Evolutionary conservation across 768 basidiomycete genomes (phyloP).

Genomic region (Kwoniella europaea): DNA sequence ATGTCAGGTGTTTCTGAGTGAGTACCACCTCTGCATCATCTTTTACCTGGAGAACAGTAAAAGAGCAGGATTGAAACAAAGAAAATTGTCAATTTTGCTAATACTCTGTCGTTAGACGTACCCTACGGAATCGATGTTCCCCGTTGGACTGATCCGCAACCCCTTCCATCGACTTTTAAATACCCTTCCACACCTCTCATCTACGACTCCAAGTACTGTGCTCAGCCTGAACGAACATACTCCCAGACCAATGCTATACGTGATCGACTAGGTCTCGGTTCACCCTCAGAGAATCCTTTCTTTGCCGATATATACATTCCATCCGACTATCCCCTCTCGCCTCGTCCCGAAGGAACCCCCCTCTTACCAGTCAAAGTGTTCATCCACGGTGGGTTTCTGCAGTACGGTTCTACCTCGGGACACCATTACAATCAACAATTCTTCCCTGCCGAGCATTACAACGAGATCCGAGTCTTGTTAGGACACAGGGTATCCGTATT

Average conservation of each 20-base stretch:
- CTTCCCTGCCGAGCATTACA: conserved; percentile 67
- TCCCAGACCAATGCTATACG: conserved; percentile 65
- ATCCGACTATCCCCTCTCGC: conserved; percentile 56
- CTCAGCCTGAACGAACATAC: conserved; percentile 27
- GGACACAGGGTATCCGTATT: conserved; percentile 78
- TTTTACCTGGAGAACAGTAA: background rate
- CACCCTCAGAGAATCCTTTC: conserved; percentile 75
- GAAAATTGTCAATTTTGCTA: background rate
- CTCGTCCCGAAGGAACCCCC: conserved; percentile 11
- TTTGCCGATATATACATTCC: conserved; percentile 64
- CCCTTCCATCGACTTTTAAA: conserved; percentile 64
- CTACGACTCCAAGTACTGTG: conserved; percentile 66
- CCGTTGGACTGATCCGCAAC: conserved; percentile 69
- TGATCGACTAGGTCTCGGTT: conserved; percentile 70
- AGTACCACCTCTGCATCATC: background rate
- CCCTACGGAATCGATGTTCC: conserved; percentile 72
- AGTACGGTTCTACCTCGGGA: conserved; percentile 75
- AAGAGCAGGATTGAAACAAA: background rate
- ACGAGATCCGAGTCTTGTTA: conserved; percentile 73
- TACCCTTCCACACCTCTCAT: conserved; percentile 70
- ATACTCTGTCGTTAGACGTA: conserved; percentile 63
- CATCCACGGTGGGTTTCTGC: conserved; percentile 79
- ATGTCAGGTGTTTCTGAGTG: conserved; percentile 44
- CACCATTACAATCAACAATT: conserved; percentile 70
- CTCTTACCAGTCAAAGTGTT: conserved; percentile 72